phyloP scores from a whole-genome alignment of 495 filamentous ascomycete species.

The Darksidea phi region DNA sequence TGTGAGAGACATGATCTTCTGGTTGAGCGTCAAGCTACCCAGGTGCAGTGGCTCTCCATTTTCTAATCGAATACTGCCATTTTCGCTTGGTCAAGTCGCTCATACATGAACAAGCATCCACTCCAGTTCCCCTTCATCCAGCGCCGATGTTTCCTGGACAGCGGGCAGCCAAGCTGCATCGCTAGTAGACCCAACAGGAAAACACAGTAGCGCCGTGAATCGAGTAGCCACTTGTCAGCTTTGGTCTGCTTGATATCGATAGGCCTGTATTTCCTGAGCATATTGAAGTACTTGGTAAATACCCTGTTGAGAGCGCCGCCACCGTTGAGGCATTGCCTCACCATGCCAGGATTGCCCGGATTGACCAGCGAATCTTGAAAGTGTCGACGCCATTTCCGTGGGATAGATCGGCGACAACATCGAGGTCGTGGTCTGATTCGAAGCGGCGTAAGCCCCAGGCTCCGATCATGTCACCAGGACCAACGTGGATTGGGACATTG shows the following conservation, averaged over 20 bases:
- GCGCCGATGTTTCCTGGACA: background rate
- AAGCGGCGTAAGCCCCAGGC: conserved; percentile 31
- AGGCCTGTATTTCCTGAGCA: conserved; percentile 1
- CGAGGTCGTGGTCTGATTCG: conserved; percentile 32
- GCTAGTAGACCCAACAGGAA: background rate
- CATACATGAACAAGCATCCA: background rate
- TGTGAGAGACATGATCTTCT: background rate
- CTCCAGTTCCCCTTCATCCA: background rate
- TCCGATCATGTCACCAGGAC: conserved; percentile 16
- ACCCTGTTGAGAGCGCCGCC: background rate
- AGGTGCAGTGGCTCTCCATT: background rate
- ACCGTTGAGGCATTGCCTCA: background rate
- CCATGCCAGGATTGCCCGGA: background rate
- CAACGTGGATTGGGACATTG: background rate
- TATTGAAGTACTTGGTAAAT: conserved; percentile 1
- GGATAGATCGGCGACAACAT: conserved; percentile 12
- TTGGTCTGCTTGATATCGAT: background rate
- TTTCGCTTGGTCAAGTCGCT: background rate
- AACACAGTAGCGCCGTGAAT: background rate
- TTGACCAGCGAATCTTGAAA: background rate
- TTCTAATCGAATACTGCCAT: background rate
- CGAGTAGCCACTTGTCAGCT: background rate
- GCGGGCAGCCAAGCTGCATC: background rate
- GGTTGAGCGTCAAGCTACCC: background rate
- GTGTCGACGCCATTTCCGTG: conserved; percentile 8